These are phyloP conservation scores for Astrothelium subdiscretum DNA, from an alignment of 495 filamentous ascomycete genomes.

Conservation along the genomic window DNA sequence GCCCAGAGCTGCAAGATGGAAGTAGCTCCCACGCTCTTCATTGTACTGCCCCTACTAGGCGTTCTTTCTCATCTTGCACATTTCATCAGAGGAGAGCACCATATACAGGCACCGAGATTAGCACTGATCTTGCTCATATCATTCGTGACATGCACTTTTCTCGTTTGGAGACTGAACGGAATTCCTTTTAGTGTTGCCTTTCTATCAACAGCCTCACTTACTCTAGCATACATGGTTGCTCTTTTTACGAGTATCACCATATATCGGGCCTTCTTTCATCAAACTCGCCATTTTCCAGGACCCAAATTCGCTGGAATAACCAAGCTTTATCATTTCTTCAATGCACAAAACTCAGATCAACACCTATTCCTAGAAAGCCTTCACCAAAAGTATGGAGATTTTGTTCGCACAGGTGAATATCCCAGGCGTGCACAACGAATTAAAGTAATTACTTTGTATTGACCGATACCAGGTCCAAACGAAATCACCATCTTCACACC, in stretches of 20 bases:
- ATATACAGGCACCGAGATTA: not conserved
- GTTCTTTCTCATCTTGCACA: not conserved
- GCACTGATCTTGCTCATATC: not conserved
- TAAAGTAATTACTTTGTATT: no score
- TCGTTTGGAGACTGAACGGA: not conserved
- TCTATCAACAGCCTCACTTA: not conserved
- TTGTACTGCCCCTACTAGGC: no score
- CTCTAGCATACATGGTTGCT: constrained; percentile 4
- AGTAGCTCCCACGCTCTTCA: no score
- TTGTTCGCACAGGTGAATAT: constrained; percentile 16
- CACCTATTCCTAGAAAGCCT: constrained; percentile 6
- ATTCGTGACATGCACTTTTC: not conserved
- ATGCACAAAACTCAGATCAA: not conserved
- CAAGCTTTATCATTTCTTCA: constrained; percentile 25
- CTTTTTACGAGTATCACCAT: constrained; percentile 34
- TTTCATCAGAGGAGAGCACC: not conserved
- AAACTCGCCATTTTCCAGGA: constrained; percentile 34
- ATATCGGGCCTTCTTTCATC: constrained; percentile 37
- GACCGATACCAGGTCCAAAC: not conserved
- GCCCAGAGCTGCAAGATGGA: no score
- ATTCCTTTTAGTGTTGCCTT: not conserved
- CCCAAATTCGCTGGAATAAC: constrained; percentile 30
- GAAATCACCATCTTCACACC: constrained; percentile 29
- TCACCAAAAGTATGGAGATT: constrained; percentile 10
- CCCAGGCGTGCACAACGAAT: not conserved